Conservation (phyloP, 2,329 filamentous ascomycete genomes). For the Ascochyta pisi region DNA sequence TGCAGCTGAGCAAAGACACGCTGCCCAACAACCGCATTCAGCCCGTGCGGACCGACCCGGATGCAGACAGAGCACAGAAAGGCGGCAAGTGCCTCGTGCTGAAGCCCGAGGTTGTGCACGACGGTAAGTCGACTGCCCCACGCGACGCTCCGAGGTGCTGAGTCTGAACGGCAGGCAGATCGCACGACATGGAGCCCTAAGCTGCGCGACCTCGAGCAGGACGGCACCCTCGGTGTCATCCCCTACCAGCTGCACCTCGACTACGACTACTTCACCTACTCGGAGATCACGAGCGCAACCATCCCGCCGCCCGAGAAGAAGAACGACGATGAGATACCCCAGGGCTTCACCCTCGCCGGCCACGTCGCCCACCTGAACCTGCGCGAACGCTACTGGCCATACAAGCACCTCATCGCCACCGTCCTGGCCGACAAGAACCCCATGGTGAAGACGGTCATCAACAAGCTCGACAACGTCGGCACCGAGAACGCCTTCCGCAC, state of each 20-base stretch:
- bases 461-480: constrained; percentile 91
- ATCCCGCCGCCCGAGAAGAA: constrained; percentile 74
- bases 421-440: constrained; percentile 91
- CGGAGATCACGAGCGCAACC: constrained; percentile 82
- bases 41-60: constrained; percentile 66
- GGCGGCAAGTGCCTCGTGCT: constrained; percentile 57
- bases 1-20: constrained; percentile 71
- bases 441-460: constrained; percentile 85
- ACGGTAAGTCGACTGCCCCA: constrained; percentile 38
- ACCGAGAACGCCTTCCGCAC: constrained; percentile 86
- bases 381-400: constrained; percentile 79
- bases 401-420: constrained; percentile 84
- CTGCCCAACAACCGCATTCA: constrained; percentile 69
- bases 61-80: constrained; percentile 60
- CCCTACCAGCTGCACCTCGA: constrained; percentile 78
- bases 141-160: constrained; percentile 31
- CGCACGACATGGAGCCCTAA: constrained; percentile 77
- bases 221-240: constrained; percentile 72
- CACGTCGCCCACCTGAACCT: constrained; percentile 97
- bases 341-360: constrained; percentile 86
- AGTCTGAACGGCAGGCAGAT: constrained; percentile 58
- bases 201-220: constrained; percentile 71
- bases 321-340: constrained; percentile 79
- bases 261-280: constrained; percentile 87
- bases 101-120: constrained; percentile 51